Evolutionary conservation across 495 filamentous ascomycete genomes (phyloP), one percentile per base, ranked within the genome.

Genomic region (Aeminium ludgeri): DNA sequence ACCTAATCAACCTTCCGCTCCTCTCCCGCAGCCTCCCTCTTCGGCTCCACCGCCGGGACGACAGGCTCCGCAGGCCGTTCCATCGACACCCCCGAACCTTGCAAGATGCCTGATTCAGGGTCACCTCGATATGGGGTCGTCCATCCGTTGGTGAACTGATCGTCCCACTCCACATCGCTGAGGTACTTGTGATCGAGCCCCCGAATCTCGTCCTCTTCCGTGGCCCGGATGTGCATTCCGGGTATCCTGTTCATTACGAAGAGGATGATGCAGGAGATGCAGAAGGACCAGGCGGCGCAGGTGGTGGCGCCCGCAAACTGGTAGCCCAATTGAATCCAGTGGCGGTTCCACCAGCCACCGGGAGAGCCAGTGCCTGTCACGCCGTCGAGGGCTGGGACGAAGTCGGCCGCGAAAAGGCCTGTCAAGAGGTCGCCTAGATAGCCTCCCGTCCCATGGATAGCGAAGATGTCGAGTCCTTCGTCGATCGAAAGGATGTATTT

Each of bases 401-500:
- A 45, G 10, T 20, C 7, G 0, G 52, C 41, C 20, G 48, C 49
- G 41, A 55, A 52, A 40, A 55, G 44, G 7, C 48, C 52, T 0
- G 49, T 55, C 27, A 53, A 20, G 16, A 55, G 34, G 23, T 48
- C 44, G 12, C 52, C 52, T 29, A 55, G 36, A 23, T 46, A 38
- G 6, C 52, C 52, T 18, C 48, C 52, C 7, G 53, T 41, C 29
- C 52, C 52, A 36, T 55, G 52, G 23, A 52, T 48, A 10, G 49
- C 50, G 43, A 55, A 55, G 43, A 55, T 46, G 28, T 55, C 49
- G 18, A 55, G 40, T 16, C 52, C 49, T 20, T 55, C 52, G 37
- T 55, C 52, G 16, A 55, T 40, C 28, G 37, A 30, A 25, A 55
- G 35, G 7, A 48, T 13, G 39, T 55, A 37, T 28, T 55, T 55